Evolutionary conservation across 2,329 filamentous ascomycete genomes (phyloP), one percentile per base, ranked within the genome.

Genomic region (Pyrenophora seminiperda): DNA sequence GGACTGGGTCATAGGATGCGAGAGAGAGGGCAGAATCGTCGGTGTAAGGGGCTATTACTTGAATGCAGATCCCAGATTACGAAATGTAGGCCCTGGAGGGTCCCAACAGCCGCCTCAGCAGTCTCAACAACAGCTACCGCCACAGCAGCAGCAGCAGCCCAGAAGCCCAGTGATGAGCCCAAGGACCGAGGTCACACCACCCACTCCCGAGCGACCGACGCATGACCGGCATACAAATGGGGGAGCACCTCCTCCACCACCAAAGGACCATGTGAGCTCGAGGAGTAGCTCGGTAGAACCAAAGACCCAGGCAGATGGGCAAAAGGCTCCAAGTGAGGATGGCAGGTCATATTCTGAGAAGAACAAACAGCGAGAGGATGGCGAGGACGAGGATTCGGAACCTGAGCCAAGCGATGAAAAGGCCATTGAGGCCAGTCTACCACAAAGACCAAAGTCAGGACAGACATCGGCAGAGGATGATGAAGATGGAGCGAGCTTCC

Each of bases 1-100:
- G 15, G 94, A 99, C 73, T 99, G 94, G 94, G 84, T 99, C 22
- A 89, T 96, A 63, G 93, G 91, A n/a, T 99, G 94, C 71, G 93
- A 97, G 76, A 83, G 89, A 60, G 92, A 90, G 72, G 93, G 93
- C 36, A 85, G 91, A 52, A 96, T 99, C 56, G 87, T 97, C 3
- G 91, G 93, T 41, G 94, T 97, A 22, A 87, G 94, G 63, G 92
- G 92, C 62, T 99, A 97, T 76, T 99, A 99, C 73, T 82, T 99
- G 24, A 92, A 97, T 69, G 94, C 93, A 2, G 87, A 90, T 68
- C 84, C 84, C 14, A 83, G 84, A 64, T 72, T 84, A 60, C 75
- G 85, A 47, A 80, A 82, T 48, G 72, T 81, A 24, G 77, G 77
- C 4, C 73, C 75, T 11, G 70, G 72, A 19, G 49, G 57, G 4